Base-by-base conservation (phyloP, 352 stramenopile genomes). In the Pythium scleroteichum region DNA sequence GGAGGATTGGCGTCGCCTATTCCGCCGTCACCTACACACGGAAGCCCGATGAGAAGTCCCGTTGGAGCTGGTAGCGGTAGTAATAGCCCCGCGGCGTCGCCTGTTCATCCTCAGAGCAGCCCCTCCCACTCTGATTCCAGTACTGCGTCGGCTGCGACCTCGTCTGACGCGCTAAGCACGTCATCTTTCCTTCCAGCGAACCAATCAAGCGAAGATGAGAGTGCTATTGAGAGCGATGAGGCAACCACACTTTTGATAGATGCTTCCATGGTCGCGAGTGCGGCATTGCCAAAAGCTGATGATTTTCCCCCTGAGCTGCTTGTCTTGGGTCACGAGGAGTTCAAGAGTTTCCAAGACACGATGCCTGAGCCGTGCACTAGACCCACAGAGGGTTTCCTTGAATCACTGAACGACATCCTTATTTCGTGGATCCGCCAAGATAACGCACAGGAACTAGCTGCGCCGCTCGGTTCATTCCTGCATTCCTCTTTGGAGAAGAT, bases 361-460 rank as follows among this genome's bases (percentile, higher is more conserved):
- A 79, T 92, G 49, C 79, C 78, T 3, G 76, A 88, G 27, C 81
- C 81, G 4, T 83, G 72, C 27, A 84, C 73, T 10, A 68, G 76
- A 22, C 81, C 81, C 0, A 85, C 81, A 0, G 81, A 93, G 52
- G 80, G 75, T 22, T 94, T 94, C 47, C 48, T 94, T 19, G 82
- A 92, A 61, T 88, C 77, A 8, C 66, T 93, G 35, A 93, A 93
- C 53, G 83, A 93, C 53, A 88, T 92, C 66, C 64, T 92, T 19
- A 90, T 90, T 64, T 90, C 76, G 27, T 93, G 84, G 84, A 90
- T 88, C 64, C 81, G 82, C 3, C 79, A 89, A 69, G 72, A 87
- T 33, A 94, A 88, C 46, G 80, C 80, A 1, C 68, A 87, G 9
- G 82, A 90, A 47, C 69, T 94, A 10, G 80, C 82, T 38, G 69